Percentiles rank a stretch among this genome's conserved stretches.
Conservation (phyloP, 306 rosid genomes). For the Sicyos baderoa region DNA sequence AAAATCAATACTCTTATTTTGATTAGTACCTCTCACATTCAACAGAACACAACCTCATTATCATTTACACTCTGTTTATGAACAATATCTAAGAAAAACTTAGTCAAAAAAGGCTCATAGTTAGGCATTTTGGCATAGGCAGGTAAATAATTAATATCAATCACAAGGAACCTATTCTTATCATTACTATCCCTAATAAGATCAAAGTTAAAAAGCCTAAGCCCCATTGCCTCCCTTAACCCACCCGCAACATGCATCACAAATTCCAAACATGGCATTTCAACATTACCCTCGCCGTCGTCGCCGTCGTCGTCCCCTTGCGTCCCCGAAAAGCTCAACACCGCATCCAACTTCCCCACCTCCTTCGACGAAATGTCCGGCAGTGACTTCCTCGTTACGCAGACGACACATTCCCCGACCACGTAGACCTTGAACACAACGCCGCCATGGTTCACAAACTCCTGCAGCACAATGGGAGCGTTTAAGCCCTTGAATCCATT, state of each 20-base stretch:
- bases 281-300: slow-evolving; percentile 43
- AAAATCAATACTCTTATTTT: slow-evolving; percentile 6
- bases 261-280: slow-evolving; percentile 68
- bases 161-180: slow-evolving; percentile 68
- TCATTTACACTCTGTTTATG: slow-evolving; percentile 20
- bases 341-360: slow-evolving; percentile 38
- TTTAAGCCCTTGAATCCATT: slow-evolving; percentile 49
- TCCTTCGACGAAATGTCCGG: slow-evolving; percentile 70
- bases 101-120: slow-evolving; percentile 65
- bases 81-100: slow-evolving; percentile 69
- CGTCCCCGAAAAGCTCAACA: slow-evolving; percentile 64
- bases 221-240: slow-evolving; percentile 40
- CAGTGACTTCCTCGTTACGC: slow-evolving; percentile 77
- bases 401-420: slow-evolving; percentile 56
- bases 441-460: slow-evolving; percentile 87
- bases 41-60: slow-evolving; percentile 1
- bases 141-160: slow-evolving; percentile 89
- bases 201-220: slow-evolving; percentile 81
- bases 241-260: slow-evolving; percentile 58
- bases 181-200: slow-evolving; percentile 64
- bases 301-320: slow-evolving; percentile 31
- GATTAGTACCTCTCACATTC: not conserved
- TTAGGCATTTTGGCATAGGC: slow-evolving; percentile 97
- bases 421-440: slow-evolving; percentile 89
- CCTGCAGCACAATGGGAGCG: slow-evolving; percentile 81